Evolutionary conservation across 2,329 filamentous ascomycete species (phyloP).

Genomic region (Paraconiothyrium brasiliense): DNA sequence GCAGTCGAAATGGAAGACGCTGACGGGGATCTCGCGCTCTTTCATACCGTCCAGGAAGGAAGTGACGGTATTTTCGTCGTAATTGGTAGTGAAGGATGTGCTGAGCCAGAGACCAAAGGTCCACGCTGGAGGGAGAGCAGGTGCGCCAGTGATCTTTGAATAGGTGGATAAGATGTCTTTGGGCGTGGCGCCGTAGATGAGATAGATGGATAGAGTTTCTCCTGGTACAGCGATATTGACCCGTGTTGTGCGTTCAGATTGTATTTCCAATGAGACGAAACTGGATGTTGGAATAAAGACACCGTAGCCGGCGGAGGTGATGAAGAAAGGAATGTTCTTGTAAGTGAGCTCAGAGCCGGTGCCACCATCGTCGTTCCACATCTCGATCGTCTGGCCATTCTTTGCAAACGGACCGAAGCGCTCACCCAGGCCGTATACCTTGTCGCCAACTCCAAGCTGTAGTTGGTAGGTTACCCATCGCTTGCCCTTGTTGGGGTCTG

Average conservation of each 20-base stretch:
- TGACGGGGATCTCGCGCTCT: conserved; percentile 22
- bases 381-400: conserved; percentile 24
- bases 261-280: conserved; percentile 22
- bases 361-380: conserved; percentile 28
- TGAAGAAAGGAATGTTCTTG: conserved; percentile 28
- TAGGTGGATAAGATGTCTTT: conserved; percentile 22
- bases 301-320: conserved; percentile 27
- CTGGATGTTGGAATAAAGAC: conserved; percentile 23
- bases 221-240: conserved; percentile 25
- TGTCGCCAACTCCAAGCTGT: conserved; percentile 24
- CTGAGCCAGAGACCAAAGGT: conserved; percentile 26
- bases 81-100: conserved; percentile 24
- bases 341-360: conserved; percentile 27
- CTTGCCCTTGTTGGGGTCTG: conserved; percentile 24
- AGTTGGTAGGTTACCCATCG: conserved; percentile 26
- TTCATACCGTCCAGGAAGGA: conserved; percentile 25
- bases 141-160: conserved; percentile 20
- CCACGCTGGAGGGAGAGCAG: conserved; percentile 24
- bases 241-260: conserved; percentile 23
- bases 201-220: conserved; percentile 23
- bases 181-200: conserved; percentile 22
- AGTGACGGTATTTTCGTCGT: conserved; percentile 25
- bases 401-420: conserved; percentile 23
- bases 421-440: conserved; percentile 25
- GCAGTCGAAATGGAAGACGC: conserved; percentile 27